These are phyloP conservation scores for Phallus indusiatus DNA, from an alignment of 768 basidiomycete species.

Conservation along the genomic window DNA sequence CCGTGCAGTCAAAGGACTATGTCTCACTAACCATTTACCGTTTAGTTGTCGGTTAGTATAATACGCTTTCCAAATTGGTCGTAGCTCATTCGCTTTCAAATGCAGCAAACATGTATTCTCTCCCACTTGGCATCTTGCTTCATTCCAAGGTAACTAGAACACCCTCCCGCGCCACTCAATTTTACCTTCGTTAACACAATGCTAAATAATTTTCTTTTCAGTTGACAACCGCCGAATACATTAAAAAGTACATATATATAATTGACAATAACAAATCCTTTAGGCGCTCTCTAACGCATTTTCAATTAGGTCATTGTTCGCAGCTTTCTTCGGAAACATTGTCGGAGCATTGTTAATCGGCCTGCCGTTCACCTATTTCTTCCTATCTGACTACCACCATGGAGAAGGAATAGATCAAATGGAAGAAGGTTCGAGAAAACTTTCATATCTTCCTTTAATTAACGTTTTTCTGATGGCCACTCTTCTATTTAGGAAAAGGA, in stretches of 20 bases:
- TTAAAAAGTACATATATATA: constrained; percentile 44
- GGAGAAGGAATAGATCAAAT: constrained; percentile 26
- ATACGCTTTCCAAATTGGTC: too few relatives aligned
- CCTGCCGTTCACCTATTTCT: constrained; percentile 55
- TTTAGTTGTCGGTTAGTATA: constrained; percentile 33
- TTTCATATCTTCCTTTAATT: not conserved
- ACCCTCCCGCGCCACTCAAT: too few relatives aligned
- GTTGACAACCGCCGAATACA: constrained; percentile 48
- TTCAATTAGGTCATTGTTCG: constrained; percentile 45
- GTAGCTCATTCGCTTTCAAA: too few relatives aligned
- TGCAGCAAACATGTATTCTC: constrained; percentile 63
- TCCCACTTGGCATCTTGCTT: constrained; percentile 64
- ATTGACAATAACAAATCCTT: not conserved
- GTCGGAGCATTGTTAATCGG: constrained; percentile 57
- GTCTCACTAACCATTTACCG: not conserved
- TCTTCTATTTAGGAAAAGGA: not conserved
- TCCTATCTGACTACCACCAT: constrained; percentile 39
- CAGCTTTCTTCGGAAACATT: constrained; percentile 56
- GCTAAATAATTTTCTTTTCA: constrained; percentile 15
- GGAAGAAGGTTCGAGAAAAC: constrained; percentile 24
- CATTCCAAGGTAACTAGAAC: constrained; percentile 48
- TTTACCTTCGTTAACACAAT: not conserved
- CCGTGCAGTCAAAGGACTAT: not conserved
- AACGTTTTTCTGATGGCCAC: not conserved
- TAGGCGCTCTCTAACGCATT: not conserved